Percentiles rank a stretch among this genome's conserved stretches.
Conservation (phyloP, 2,329 filamentous ascomycete species). For the Ceratocystis albifundus region DNA sequence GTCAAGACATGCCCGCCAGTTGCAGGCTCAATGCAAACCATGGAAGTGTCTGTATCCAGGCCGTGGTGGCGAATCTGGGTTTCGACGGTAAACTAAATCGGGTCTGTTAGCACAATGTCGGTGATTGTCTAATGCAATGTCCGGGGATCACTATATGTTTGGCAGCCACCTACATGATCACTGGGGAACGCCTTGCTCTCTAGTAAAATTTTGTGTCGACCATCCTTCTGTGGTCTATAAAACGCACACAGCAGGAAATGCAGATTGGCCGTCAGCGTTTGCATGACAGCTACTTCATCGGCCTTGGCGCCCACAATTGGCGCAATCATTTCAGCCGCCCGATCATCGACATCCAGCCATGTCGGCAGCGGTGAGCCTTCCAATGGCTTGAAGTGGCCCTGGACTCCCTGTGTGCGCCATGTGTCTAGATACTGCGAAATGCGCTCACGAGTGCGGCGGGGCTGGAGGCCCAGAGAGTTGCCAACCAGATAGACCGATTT, state of each 20-base stretch:
- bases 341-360: slow-evolving; percentile 63
- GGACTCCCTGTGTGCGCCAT: slow-evolving; percentile 69
- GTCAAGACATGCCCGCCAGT: slow-evolving; percentile 46
- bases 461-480: slow-evolving; percentile 79
- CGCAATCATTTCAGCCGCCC: slow-evolving; percentile 54
- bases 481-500: slow-evolving; percentile 67
- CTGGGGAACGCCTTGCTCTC: slow-evolving; percentile 79
- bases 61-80: slow-evolving; percentile 62
- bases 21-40: slow-evolving; percentile 57
- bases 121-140: not conserved
- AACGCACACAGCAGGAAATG: slow-evolving; percentile 73
- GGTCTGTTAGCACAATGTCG: not conserved
- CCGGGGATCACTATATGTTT: not conserved
- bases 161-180: slow-evolving; percentile 49
- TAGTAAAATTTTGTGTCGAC: slow-evolving; percentile 59
- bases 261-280: slow-evolving; percentile 65
- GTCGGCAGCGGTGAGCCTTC: slow-evolving; percentile 53
- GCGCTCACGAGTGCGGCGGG: slow-evolving; percentile 45
- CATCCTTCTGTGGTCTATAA: slow-evolving; percentile 51
- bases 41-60: slow-evolving; percentile 49
- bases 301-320: slow-evolving; percentile 56
- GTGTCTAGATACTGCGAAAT: slow-evolving; percentile 60
- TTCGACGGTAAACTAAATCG: slow-evolving; percentile 57
- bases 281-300: slow-evolving; percentile 70
- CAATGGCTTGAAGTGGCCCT: slow-evolving; percentile 63